Evolutionary conservation across 2,329 filamentous ascomycete species (phyloP).

Genomic region (Colletotrichum higginsianum): DNA sequence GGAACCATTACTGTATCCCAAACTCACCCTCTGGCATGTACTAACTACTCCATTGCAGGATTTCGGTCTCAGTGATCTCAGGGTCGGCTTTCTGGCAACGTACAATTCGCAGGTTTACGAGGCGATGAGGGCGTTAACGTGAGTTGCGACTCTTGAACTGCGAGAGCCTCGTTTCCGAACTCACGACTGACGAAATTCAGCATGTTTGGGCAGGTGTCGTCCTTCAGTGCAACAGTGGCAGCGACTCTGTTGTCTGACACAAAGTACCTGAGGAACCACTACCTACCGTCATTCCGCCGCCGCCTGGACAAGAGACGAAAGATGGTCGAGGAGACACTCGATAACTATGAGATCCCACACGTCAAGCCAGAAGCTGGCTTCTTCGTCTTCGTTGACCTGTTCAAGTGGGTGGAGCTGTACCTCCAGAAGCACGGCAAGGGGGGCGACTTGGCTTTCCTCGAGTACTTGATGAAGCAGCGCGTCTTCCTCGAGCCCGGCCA

Average conservation of each 20-base stretch:
- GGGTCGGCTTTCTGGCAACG: conserved; percentile 17
- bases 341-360: conserved; percentile 15
- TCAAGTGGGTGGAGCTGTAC: conserved; percentile 16
- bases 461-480: conserved; percentile 18
- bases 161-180: no score
- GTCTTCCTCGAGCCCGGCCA: conserved; percentile 29
- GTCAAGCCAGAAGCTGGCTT: conserved; percentile 27
- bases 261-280: conserved; percentile 27
- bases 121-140: conserved; percentile 20
- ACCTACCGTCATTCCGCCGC: conserved; percentile 8
- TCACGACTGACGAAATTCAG: neutral
- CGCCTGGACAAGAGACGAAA: conserved; percentile 19
- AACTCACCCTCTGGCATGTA: neutral
- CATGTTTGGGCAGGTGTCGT: conserved; percentile 2
- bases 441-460: conserved; percentile 6
- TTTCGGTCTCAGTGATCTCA: conserved; percentile 18
- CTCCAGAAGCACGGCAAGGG: neutral
- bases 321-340: conserved; percentile 9
- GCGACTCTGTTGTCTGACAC: conserved; percentile 23
- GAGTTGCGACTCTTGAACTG: neutral
- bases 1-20: no score
- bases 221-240: conserved; percentile 12
- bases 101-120: conserved; percentile 18
- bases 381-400: conserved; percentile 30
- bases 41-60: conserved; percentile 5